Evolutionary conservation across 495 filamentous ascomycete species (phyloP).

Genomic region (Hyaloscypha finlandica): DNA sequence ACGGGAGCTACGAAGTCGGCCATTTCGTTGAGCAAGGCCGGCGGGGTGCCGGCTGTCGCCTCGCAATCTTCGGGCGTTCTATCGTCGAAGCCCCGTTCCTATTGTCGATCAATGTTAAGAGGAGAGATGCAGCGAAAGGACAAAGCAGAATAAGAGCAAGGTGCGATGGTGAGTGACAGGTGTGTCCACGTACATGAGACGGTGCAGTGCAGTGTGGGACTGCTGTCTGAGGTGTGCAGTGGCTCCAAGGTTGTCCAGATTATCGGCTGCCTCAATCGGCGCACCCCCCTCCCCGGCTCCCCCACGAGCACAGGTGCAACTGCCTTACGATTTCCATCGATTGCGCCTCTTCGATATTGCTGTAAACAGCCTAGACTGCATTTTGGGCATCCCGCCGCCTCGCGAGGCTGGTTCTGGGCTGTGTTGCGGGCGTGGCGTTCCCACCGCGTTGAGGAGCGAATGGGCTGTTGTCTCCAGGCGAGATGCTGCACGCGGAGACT

Average conservation of each 20-base stretch:
- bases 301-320: not conserved
- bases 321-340: not conserved
- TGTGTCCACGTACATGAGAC: not conserved
- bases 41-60: conserved; percentile 1
- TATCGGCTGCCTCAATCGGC: not conserved
- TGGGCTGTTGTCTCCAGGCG: not conserved
- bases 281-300: no score
- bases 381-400: not conserved
- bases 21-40: conserved; percentile 15
- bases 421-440: not conserved
- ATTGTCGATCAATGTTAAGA: not conserved
- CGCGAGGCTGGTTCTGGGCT: not conserved
- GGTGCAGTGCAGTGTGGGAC: not conserved
- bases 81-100: not conserved
- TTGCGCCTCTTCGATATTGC: conserved; percentile 2
- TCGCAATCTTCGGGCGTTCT: not conserved
- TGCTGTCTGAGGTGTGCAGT: not conserved
- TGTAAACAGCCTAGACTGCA: conserved; percentile 13
- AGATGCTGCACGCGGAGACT: conserved; percentile 3
- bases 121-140: not conserved
- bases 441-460: not conserved
- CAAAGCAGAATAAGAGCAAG: not conserved
- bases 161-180: not conserved
- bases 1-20: conserved; percentile 28
- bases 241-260: not conserved